Evolutionary conservation across 805 yeast genomes (phyloP).

Genomic region (Saturnispora diversa): DNA sequence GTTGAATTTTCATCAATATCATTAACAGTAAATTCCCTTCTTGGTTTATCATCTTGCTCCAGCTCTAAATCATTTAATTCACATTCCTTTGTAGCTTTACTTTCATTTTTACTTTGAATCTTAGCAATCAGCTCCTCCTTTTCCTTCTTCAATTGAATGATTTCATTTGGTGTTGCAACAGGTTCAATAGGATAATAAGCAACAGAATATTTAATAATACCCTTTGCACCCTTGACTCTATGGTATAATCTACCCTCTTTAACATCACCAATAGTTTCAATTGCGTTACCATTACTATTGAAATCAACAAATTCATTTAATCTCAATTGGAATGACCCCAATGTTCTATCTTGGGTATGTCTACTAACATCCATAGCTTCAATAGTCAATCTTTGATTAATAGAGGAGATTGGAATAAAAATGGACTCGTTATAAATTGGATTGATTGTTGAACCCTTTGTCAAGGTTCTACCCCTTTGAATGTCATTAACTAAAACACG

Average conservation of each 20-base stretch:
- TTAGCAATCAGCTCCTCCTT: conserved; percentile 16
- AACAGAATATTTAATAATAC: conserved; percentile 61
- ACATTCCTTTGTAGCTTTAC: conserved; percentile 16
- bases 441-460: conserved; percentile 54
- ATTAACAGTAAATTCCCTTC: conserved; percentile 46
- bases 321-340: conserved; percentile 73
- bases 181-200: conserved; percentile 81
- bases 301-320: conserved; percentile 59
- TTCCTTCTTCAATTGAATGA: conserved; percentile 43
- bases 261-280: conserved; percentile 49
- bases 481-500: conserved; percentile 72
- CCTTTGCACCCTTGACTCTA: conserved; percentile 76
- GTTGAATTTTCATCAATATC: conserved; percentile 52
- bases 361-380: conserved; percentile 91
- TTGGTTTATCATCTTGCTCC: conserved; percentile 31
- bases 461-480: conserved; percentile 68
- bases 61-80: conserved; percentile 22
- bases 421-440: conserved; percentile 83
- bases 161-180: conserved; percentile 69
- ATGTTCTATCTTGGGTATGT: conserved; percentile 70
- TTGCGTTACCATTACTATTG: conserved; percentile 54
- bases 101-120: conserved; percentile 29
- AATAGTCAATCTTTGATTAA: conserved; percentile 71
- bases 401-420: conserved; percentile 74
- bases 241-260: conserved; percentile 54